These are phyloP conservation scores for Macrocybe gigantea DNA, from an alignment of 768 basidiomycete genomes.

Conservation along the genomic window DNA sequence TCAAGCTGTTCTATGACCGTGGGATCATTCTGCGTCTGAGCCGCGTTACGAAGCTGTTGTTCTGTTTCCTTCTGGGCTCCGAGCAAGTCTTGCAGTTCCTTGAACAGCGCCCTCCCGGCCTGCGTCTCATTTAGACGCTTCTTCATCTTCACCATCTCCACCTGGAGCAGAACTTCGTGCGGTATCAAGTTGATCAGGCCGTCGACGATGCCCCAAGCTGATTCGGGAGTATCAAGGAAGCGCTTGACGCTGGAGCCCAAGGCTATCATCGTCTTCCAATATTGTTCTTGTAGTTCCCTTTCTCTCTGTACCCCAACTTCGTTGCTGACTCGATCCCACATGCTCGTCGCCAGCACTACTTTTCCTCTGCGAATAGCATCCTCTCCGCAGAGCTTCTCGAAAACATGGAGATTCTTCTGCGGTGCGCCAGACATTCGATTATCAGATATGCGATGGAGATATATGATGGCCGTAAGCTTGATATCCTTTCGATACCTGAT, in stretches of 20 bases:
- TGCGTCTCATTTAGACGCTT: conserved; percentile 1
- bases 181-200: conserved; percentile 9
- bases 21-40: no score
- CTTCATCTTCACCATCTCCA: conserved; percentile 10
- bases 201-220: conserved; percentile 13
- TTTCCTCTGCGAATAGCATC: conserved; percentile 15
- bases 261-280: conserved; percentile 37
- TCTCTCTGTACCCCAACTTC: conserved; percentile 34
- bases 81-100: no score
- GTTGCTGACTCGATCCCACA: conserved; percentile 31
- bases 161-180: conserved; percentile 8
- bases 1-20: no score
- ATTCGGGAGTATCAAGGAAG: conserved; percentile 17
- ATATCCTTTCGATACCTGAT: neutral
- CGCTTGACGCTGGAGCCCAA: conserved; percentile 33
- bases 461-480: conserved; percentile 4
- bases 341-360: conserved; percentile 27
- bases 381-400: conserved; percentile 13
- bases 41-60: no score
- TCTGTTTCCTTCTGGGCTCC: no score
- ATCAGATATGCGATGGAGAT: conserved; percentile 5
- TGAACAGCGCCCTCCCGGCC: neutral
- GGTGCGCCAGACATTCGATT: neutral
- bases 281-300: conserved; percentile 31
- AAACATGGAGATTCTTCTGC: neutral